These are phyloP conservation scores for Daldinia childiae DNA, from an alignment of 495 filamentous ascomycete genomes.

Conservation along the genomic window DNA sequence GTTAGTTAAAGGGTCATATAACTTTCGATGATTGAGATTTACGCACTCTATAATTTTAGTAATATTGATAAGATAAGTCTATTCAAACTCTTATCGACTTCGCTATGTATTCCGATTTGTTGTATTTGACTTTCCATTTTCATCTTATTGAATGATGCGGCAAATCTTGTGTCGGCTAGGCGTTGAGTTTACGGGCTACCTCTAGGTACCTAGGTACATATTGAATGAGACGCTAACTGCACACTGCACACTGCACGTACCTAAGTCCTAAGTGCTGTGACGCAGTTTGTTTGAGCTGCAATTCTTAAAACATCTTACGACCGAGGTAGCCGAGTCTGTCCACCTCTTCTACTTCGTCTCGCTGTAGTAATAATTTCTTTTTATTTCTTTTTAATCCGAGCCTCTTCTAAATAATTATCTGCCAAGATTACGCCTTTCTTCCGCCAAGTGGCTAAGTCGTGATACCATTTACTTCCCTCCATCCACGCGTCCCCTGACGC, in stretches of 20 bases:
- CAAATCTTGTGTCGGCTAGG: not conserved
- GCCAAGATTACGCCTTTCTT: not conserved
- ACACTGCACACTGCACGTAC: slow-evolving; percentile 11
- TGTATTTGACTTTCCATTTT: not conserved
- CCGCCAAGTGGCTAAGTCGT: not conserved
- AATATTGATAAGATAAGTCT: not conserved
- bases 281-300: slow-evolving; percentile 19
- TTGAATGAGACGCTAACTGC: no score
- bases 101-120: not conserved
- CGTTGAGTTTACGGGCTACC: not conserved
- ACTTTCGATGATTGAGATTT: not conserved
- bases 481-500: slow-evolving; percentile 32
- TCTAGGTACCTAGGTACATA: not conserved
- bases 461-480: not conserved
- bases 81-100: not conserved
- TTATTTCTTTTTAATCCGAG: not conserved
- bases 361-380: not conserved
- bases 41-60: no score
- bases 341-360: slow-evolving; percentile 1
- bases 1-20: no score
- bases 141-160: not conserved
- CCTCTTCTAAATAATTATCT: not conserved
- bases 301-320: slow-evolving; percentile 8
- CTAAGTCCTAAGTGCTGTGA: slow-evolving; percentile 5
- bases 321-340: not conserved